Base-by-base conservation (phyloP, 2,329 filamentous ascomycete genomes). In the Alternaria metachromatica region DNA sequence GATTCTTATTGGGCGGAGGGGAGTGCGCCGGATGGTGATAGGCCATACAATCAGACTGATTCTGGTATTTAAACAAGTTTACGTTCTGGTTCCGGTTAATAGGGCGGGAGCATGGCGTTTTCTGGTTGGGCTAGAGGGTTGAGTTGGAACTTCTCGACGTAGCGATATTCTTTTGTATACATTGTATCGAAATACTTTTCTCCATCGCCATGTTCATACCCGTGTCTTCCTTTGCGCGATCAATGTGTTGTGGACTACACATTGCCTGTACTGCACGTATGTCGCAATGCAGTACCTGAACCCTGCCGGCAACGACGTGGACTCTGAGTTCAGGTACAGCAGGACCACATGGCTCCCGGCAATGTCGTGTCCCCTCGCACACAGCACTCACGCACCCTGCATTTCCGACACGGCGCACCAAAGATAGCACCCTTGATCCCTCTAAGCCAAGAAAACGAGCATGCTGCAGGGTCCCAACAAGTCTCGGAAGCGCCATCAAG, bases 11-110 rank as follows among this genome's bases (percentile, higher is more conserved):
- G 77, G 77, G 62, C 63, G n/a, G 58, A 65, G 6, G 76, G 75
- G 0, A 60, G 51, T 7, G 7, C 30, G 9, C 46, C 49, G 1
- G 71, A 70, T 54, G 67, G 20, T 0, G 25, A 60, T 9, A 70
- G 74, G 51, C 74, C 74, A 9, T 79, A 79, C 64, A 63, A 75
- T 1, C 71, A 75, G 71, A 78, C 76, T 3, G 76, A 79, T 53
- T 78, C 75, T 21, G 76, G 76, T 20, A 65, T 78, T 13, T 77
- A 66, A 59, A n/a, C 3, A 6, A 2, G 30, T 56, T 25, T 25
- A n/a, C n/a, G n/a, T n/a, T n/a, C n/a, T n/a, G n/a, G n/a, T n/a
- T n/a, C n/a, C n/a, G n/a, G n/a, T n/a, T n/a, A n/a, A n/a, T n/a
- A n/a, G n/a, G n/a, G n/a, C n/a, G n/a, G n/a, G n/a, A n/a, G 30